Conservation (phyloP, 2,329 filamentous ascomycete species). For the Calonectria crousiana region DNA sequence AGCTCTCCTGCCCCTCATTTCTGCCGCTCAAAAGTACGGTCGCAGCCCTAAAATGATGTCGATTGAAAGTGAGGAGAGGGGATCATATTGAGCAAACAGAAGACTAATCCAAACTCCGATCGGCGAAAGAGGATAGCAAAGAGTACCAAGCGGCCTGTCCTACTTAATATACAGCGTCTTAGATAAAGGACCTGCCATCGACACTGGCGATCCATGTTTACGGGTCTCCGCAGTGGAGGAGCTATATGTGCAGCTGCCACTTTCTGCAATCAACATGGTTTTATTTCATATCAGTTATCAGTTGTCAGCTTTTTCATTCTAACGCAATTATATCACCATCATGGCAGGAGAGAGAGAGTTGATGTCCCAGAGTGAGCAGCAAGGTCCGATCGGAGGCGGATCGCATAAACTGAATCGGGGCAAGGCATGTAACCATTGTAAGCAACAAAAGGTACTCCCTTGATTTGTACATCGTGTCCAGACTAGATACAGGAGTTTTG, state of each 20-base stretch:
- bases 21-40: background rate
- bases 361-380: background rate
- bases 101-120: background rate
- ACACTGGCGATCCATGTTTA: background rate
- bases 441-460: background rate
- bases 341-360: background rate
- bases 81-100: background rate
- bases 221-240: background rate
- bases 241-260: background rate
- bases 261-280: background rate
- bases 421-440: background rate
- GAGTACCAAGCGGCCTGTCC: background rate
- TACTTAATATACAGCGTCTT: background rate
- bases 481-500: too few species aligned
- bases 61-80: background rate
- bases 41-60: background rate
- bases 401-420: background rate
- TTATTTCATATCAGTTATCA: too few species aligned
- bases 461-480: background rate
- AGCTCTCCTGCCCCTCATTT: background rate
- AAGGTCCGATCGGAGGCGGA: background rate
- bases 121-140: background rate
- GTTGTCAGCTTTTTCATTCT: background rate
- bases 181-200: background rate
- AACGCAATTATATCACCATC: background rate